Conservation (phyloP, 768 basidiomycete species). For the Candolleomyces efflorescens region DNA sequence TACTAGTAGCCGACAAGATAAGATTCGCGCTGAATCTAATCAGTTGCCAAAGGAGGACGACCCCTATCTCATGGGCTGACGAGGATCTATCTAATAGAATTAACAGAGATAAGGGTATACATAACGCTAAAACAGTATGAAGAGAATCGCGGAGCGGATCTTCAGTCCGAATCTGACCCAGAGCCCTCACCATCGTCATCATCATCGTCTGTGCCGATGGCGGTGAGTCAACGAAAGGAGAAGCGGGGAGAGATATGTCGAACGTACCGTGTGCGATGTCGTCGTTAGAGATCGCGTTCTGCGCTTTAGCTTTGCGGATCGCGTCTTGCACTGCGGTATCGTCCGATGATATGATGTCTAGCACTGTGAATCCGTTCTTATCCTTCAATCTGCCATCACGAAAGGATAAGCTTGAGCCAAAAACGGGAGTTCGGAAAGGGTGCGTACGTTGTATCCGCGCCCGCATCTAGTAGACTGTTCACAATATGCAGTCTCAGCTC, state of each 20-base stretch:
- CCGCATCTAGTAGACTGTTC: conserved; percentile 70
- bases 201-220: neutral
- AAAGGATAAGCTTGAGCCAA: neutral
- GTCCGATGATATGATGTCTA: conserved; percentile 50
- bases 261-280: conserved; percentile 65
- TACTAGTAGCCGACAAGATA: no score
- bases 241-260: neutral
- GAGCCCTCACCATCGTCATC: neutral
- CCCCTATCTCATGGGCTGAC: no score
- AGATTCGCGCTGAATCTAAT: no score
- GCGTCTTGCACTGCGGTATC: conserved; percentile 48
- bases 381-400: conserved; percentile 56
- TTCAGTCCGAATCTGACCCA: neutral
- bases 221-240: neutral
- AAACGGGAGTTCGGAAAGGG: neutral
- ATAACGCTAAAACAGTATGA: neutral
- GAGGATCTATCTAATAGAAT: no score
- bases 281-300: conserved; percentile 44
- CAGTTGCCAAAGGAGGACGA: no score
- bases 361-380: conserved; percentile 54
- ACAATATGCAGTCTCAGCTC: conserved; percentile 54
- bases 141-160: neutral
- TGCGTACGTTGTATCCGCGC: conserved; percentile 64
- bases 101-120: neutral
- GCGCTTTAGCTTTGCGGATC: conserved; percentile 52